phyloP scores from a whole-genome alignment of 345 rosid genomes.

The Psidium guajava region DNA sequence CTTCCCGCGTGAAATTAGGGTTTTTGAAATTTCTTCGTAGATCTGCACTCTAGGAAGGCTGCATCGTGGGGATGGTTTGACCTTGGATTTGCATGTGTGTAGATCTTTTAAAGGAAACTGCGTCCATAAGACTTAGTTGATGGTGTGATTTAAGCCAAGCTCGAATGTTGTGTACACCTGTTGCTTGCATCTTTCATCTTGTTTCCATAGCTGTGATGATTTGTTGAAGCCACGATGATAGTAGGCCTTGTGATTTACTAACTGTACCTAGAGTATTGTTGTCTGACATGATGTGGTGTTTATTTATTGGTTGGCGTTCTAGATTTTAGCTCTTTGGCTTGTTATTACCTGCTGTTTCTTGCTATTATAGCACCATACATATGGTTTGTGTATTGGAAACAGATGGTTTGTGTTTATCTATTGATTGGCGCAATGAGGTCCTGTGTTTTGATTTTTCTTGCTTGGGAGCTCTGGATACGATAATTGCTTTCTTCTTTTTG shows the following conservation, averaged over 20 bases:
- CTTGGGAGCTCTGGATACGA: neutral
- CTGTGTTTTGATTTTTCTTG: neutral
- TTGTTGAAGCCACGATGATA: neutral
- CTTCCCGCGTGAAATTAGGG: neutral
- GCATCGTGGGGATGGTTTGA: neutral
- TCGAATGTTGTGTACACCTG: neutral
- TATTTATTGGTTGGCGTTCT: neutral
- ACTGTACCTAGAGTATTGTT: neutral
- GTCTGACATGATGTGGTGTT: neutral
- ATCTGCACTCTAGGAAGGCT: neutral
- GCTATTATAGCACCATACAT: neutral
- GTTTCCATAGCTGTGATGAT: neutral
- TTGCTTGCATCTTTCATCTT: rapidly evolving
- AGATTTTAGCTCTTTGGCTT: neutral
- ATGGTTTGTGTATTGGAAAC: rapidly evolving
- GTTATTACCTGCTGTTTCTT: neutral
- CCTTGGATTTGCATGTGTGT: neutral
- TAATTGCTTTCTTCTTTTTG: neutral
- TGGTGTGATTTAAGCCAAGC: neutral
- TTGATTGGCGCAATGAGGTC: neutral
- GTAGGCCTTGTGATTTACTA: neutral
- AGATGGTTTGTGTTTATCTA: neutral
- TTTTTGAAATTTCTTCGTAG: neutral
- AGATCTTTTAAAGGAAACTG: neutral
- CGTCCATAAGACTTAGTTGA: neutral